These are phyloP conservation scores for Astrephomene gubernaculifera DNA, from an alignment of 139 green algal genomes.

Conservation along the genomic window DNA sequence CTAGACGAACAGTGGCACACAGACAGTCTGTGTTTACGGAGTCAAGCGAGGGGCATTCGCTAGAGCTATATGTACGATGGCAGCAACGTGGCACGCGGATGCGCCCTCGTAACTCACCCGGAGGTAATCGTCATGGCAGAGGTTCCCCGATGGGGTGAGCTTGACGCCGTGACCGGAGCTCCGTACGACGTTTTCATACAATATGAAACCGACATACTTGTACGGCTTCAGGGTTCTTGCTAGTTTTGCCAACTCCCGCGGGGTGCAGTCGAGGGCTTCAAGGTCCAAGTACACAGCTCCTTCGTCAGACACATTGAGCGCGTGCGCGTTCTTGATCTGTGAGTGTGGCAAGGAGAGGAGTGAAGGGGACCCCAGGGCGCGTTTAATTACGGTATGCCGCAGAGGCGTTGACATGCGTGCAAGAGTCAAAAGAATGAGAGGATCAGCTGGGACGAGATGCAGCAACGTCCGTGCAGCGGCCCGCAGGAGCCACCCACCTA, in stretches of 20 bases:
- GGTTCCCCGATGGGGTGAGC: background rate
- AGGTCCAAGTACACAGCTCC: conserved; percentile 7
- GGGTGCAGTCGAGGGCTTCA: background rate
- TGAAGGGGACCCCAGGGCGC: background rate
- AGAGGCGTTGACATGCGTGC: background rate
- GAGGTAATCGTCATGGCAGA: conserved; percentile 40
- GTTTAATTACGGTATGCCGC: background rate
- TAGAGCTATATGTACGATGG: too few species aligned
- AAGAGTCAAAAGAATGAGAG: background rate
- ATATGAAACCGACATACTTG: conserved; percentile 18
- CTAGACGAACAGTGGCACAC: too few species aligned
- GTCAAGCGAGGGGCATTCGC: too few species aligned
- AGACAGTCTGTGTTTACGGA: too few species aligned
- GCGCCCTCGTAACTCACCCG: conserved; percentile 1
- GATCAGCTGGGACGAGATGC: background rate
- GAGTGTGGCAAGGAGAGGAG: background rate
- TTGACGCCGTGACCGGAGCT: conserved; percentile 23
- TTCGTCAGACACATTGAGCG: background rate
- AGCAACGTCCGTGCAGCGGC: background rate
- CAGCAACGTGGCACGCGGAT: too few species aligned
- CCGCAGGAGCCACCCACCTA: background rate
- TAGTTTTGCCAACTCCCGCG: background rate
- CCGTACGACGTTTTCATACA: conserved; percentile 39
- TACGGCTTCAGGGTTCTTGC: background rate
- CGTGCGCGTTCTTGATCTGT: conserved; percentile 20